Base-by-base conservation (phyloP, 352 stramenopile species). In the Phytophthora podocarpi region DNA sequence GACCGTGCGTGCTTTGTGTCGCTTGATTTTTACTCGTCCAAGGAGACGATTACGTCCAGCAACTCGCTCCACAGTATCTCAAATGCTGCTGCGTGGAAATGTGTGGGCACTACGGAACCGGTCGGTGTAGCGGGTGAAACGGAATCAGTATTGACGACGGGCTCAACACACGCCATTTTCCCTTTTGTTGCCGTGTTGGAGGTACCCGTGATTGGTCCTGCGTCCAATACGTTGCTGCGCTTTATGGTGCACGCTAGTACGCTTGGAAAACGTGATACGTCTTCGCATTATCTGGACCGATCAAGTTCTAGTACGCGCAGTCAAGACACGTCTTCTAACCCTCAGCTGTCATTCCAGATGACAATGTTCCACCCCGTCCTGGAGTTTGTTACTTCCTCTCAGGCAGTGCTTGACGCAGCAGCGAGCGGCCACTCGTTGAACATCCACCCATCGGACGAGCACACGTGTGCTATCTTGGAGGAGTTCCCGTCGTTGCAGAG, bases 141-240 rank as follows among this genome's bases (percentile, higher is more conserved):
- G 0, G 81, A 93, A 49, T 78, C 81, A 0, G 78, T 88, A 23
- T 43, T 91, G 27, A 86, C 69, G 27, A 89, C 74, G 21, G 76
- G 76, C 3, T 71, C 59, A 7, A 76, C 80, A 3, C 79, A 90
- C 42, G 64, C 85, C 2, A 84, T 92, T 49, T 93, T 90, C 45
- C 83, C 82, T 20, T 96, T 96, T 36, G 87, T 96, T n/a, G 82
- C 87, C 1, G 87, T 96, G 31, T 61, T 96, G 3, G 86, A 93
- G 47, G 82, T 96, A 2, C 87, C 87, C 2, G 85, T 96, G 4
- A 73, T 92, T 13, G 87, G 87, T 0, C 83, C 85, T 24, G 83
- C 87, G 4, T 93, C 87, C 5, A 89, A 90, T 36, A 96, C 87
- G 10, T 46, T 96, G 16, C 74, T 96, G n/a, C 87, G 85, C 3